A percentile compares a stretch with the other conserved stretches of the same genome.
These are phyloP conservation scores for Colletotrichum horii DNA, from an alignment of 2,329 filamentous ascomycete genomes.

Conservation along the genomic window DNA sequence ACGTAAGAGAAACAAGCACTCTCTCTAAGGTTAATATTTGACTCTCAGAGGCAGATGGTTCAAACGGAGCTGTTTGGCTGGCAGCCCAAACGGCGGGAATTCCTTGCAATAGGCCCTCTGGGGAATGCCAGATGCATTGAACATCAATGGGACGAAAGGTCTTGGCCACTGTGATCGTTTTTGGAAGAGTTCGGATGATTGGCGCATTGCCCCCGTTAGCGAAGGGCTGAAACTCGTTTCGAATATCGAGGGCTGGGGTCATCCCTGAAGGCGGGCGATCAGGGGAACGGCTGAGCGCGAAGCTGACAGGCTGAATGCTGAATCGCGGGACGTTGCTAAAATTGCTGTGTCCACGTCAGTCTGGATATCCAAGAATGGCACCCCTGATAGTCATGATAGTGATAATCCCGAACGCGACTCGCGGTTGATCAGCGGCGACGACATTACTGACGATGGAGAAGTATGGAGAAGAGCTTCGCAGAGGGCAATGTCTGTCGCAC, in stretches of 20 bases:
- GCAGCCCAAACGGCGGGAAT: not conserved
- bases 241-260: not conserved
- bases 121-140: not conserved
- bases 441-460: not conserved
- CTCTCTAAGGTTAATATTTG: not conserved
- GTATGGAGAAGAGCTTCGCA: not conserved
- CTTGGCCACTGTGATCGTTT: not conserved
- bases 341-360: constrained; percentile 4
- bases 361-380: not conserved
- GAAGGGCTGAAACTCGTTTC: constrained; percentile 15
- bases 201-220: constrained; percentile 1
- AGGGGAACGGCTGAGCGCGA: constrained; percentile 1
- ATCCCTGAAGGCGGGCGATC: not conserved
- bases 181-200: constrained; percentile 7
- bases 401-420: constrained; percentile 15
- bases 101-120: not conserved
- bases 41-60: not conserved
- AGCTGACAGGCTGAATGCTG: not conserved
- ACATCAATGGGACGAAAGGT: not conserved
- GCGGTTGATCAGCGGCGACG: not conserved
- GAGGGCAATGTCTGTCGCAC: not conserved
- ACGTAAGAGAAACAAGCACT: not conserved
- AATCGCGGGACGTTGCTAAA: not conserved
- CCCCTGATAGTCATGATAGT: not conserved
- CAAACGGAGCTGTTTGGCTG: not conserved